Base-by-base conservation (phyloP, 1,139 yeast genomes). In the Wickerhamiella pararugosa region DNA sequence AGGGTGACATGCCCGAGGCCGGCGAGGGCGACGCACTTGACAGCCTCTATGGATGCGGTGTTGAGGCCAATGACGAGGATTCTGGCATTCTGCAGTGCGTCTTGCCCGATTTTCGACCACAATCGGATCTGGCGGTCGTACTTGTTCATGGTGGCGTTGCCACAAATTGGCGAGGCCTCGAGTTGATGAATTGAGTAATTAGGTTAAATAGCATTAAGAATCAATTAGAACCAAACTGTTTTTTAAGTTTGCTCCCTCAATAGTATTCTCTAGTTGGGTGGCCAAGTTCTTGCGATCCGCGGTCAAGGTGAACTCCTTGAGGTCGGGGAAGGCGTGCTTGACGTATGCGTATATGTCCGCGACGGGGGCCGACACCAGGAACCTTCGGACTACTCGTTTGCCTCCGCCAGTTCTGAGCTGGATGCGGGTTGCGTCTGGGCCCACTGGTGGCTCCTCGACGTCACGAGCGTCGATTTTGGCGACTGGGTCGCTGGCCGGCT, bases 81-180 rank as follows among this genome's bases (percentile, higher is more conserved):
- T 43, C 71, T 72, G 10, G 96, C 79, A 27, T 78, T 73, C 37
- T 93, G 69, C 65, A 90, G 73, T 53, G 64, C 53, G 40, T 75
- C 69, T 60, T 90, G 99, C 10, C 97, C 94, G 28, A 82, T 92
- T 63, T 90, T 69, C 8, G 98, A 98, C 99, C 99, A 90, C 32
- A 90, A 69, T 50, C 99, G 65, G 52, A 90, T 87, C 60, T 90
- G 99, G 47, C 99, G 73, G 61, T 90, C 99, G 58, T 90, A 90
- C 32, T 38, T 38, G 28, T 38, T 25, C 40, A 38, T 38, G 31
- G 21, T 15, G 21, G 21, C 28, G 87, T 67, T 1, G 94, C 94
- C 44, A 87, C 76, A 15, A 15, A 15, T 15, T 15, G 21, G 21
- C 21, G 21, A 15, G 21, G 21, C 4, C 21, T 15, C 21, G 21